Conservation (phyloP, 805 yeast species). For the Myxozyma geophila region DNA sequence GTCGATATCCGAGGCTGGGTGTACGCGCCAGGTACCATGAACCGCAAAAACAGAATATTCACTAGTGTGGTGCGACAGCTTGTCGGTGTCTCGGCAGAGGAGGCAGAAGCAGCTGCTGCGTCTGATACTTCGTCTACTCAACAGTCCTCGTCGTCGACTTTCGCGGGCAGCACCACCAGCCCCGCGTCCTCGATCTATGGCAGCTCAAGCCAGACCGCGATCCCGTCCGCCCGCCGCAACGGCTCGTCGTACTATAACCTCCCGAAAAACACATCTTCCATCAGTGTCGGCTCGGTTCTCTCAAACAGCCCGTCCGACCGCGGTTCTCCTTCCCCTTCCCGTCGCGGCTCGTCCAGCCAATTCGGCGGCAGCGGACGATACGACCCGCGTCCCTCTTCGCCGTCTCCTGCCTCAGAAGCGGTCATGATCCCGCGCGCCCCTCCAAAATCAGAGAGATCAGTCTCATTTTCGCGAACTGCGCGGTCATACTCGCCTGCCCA, state of each 20-base stretch:
- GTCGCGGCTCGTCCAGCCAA: constrained; percentile 20
- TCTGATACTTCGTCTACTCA: not conserved
- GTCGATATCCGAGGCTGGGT: constrained; percentile 76
- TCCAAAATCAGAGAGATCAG: constrained; percentile 3
- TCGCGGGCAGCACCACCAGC: not conserved
- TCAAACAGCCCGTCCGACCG: constrained; percentile 2
- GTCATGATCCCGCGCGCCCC: constrained; percentile 11
- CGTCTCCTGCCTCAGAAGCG: constrained; percentile 11
- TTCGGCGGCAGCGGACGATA: not conserved
- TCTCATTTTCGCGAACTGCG: constrained; percentile 20
- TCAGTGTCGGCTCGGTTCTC: constrained; percentile 28
- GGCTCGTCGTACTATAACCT: not conserved
- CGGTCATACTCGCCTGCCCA: constrained; percentile 4
- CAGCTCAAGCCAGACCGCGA: constrained; percentile 10
- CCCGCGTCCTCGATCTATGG: constrained; percentile 17
- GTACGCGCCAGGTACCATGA: constrained; percentile 67
- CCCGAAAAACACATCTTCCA: constrained; percentile 22
- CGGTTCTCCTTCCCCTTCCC: constrained; percentile 26
- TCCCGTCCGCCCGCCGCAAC: not conserved
- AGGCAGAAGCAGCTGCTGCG: not conserved
- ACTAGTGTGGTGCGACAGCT: constrained; percentile 71
- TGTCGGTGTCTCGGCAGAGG: constrained; percentile 47
- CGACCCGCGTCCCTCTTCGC: not conserved
- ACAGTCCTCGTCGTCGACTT: not conserved
- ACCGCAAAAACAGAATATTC: constrained; percentile 71